Evolutionary conservation across 495 filamentous ascomycete genomes (phyloP), one percentile per base, ranked within the genome.

Genomic region (Trichocladium antarcticum): DNA sequence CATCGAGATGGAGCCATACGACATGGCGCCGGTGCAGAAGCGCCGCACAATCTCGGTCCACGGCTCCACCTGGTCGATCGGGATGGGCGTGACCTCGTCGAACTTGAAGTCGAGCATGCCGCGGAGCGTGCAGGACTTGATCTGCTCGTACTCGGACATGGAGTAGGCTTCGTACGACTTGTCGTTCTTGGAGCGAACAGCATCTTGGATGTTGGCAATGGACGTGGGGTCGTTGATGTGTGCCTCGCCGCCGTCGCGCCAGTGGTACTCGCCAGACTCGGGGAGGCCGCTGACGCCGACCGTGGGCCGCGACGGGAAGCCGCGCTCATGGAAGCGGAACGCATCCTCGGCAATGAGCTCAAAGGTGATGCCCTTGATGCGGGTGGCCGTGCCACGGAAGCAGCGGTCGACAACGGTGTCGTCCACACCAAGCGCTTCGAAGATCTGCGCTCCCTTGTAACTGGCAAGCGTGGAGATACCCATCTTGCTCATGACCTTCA

Each of bases 401-500:
- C 92, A 97, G 45, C 87, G 83, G 64, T 99, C 90, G 43, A 99
- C 90, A 45, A 99, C 92, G 10, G 76, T 78, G 63, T 95, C 90
- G 60, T 97, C 92, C 27, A 99, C 82, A 67, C 92, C 92, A 37
- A 99, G 82, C n/a, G 93, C 92, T 64, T 99, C 92, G 55, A 97
- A 99, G 55, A 99, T 99, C 71, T 99, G 92, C 45, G 92, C 92
- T 64, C 92, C 92, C 74, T 99, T 99, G 75, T 99, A 99, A 57
- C 86, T 93, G 64, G 92, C 87, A 37, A 99, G 73, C 38, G 92
- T 99, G 10, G 92, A 99, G 57, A 99, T 99, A 69, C 92, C 92
- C 92, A 99, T 99, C 75, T 99, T 99, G 70, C 87, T 95, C 92
- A 99, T 99, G 62, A 99, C 92, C 73, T 99, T 99, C 49, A 99